Conservation (phyloP, 2,329 filamentous ascomycete species). For the Xylariaceae sp. region DNA sequence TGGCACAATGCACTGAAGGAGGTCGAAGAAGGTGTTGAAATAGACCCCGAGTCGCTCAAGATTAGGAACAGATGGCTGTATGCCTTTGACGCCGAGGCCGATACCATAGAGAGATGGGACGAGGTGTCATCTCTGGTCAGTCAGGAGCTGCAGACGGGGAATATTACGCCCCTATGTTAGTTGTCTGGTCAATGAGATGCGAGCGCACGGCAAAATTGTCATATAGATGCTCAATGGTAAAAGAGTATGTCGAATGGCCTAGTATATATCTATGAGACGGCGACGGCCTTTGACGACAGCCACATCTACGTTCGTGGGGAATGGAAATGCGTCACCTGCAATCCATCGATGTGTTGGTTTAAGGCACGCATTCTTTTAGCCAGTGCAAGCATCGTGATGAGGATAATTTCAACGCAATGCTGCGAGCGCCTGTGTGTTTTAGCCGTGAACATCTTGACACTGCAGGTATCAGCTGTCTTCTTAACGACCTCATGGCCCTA, state of each 20-base stretch:
- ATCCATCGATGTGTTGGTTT: too few relatives aligned
- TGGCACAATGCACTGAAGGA: slow-evolving; percentile 44
- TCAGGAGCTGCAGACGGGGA: slow-evolving; percentile 35
- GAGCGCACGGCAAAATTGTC: too few relatives aligned
- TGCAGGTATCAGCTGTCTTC: too few relatives aligned
- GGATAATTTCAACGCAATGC: background rate
- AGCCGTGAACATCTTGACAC: too few relatives aligned
- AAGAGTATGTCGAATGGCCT: too few relatives aligned
- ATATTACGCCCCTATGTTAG: slow-evolving; percentile 38
- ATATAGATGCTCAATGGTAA: too few relatives aligned
- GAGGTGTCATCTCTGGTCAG: slow-evolving; percentile 37
- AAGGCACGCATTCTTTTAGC: too few relatives aligned
- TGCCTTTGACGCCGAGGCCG: slow-evolving; percentile 45
- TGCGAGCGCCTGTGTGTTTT: too few relatives aligned
- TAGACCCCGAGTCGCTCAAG: slow-evolving; percentile 45
- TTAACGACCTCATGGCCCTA: too few relatives aligned
- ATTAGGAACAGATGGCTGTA: slow-evolving; percentile 48
- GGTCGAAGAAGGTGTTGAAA: slow-evolving; percentile 39
- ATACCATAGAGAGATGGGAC: slow-evolving; percentile 41
- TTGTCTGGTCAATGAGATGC: too few relatives aligned
- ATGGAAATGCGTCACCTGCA: background rate
- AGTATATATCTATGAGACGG: too few relatives aligned
- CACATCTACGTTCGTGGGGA: background rate
- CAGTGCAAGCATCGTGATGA: background rate
- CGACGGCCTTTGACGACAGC: too few relatives aligned